Conservation (phyloP, 495 filamentous ascomycete genomes). For the Collariella sp. region DNA sequence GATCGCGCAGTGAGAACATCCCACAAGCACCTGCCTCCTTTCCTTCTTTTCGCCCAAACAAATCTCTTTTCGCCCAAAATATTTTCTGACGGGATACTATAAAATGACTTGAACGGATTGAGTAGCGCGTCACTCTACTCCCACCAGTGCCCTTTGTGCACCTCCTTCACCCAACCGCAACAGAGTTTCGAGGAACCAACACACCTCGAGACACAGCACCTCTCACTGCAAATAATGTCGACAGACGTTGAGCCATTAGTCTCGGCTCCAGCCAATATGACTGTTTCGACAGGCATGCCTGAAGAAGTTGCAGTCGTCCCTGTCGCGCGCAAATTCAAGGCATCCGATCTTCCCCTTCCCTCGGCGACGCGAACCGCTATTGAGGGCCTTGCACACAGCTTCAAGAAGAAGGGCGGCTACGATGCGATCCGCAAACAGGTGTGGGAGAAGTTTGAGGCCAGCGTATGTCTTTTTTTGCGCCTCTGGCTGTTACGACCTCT, state of each 20-base stretch:
- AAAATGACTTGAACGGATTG: constrained; percentile 10
- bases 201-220: neutral
- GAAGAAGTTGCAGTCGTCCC: neutral
- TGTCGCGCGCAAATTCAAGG: constrained; percentile 58
- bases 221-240: constrained; percentile 13
- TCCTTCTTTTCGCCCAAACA: neutral
- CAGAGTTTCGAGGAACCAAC: neutral
- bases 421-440: constrained; percentile 74
- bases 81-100: neutral
- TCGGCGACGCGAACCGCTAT: constrained; percentile 64
- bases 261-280: neutral
- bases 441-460: constrained; percentile 70
- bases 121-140: neutral
- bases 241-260: constrained; percentile 1
- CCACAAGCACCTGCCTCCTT: neutral
- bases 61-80: neutral
- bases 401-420: constrained; percentile 88
- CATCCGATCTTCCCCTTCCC: constrained; percentile 71
- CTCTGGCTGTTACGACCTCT: neutral
- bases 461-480: constrained; percentile 44
- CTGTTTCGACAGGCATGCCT: neutral
- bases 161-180: neutral
- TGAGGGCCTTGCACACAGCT: constrained; percentile 66
- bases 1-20: neutral
- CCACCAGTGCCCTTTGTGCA: neutral